Evolutionary conservation across 1,284 basidiomycete species (phyloP), one percentile per base, ranked within the genome.

Genomic region (Rhodotorula sp.): DNA sequence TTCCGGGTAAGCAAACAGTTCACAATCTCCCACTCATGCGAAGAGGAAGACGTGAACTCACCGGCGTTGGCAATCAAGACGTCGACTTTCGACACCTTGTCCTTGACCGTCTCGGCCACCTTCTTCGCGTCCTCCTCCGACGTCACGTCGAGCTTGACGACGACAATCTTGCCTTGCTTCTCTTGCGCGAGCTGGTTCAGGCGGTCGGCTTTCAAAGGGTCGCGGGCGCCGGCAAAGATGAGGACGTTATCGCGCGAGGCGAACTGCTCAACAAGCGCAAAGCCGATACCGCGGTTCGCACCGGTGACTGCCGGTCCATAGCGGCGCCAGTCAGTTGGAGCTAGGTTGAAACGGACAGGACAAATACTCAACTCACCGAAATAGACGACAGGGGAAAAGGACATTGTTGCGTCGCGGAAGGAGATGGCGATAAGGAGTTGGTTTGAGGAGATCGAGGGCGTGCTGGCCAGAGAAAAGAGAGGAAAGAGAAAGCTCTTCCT

Each of bases 141-240:
- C 2, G 48, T 68, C 2, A 67, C 65, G 16, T 54, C 49, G 31
- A 72, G 67, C 65, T 72, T 61, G 67, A 72, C 47, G 3, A 74
- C 63, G 31, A 65, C 58, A 34, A 74, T 10, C 34, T 58, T 58
- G 21, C 26, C 54, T 34, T n/a, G 29, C 20, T 52, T n/a, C 43
- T 64, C 43, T 5, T 56, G 6, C 10, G 52, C 52, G n/a, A 64
- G 43, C 3, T 7, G 3, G 12, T 64, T 64, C 20, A 64, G 43
- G 5, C 12, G 31, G 26, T 46, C 43, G 39, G 76, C 76, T 21
- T 34, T 47, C 21, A 31, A 5, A 4, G 76, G 72, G 39, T 75
- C 63, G 16, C 79, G 73, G 6, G 71, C 75, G 12, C 75, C 74
- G 12, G 78, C 78, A 54, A 76, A 79, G 66, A 78, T 63, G 52